Base-by-base conservation (phyloP, 2,329 filamentous ascomycete species). In the Furcasterigmium sp. region DNA sequence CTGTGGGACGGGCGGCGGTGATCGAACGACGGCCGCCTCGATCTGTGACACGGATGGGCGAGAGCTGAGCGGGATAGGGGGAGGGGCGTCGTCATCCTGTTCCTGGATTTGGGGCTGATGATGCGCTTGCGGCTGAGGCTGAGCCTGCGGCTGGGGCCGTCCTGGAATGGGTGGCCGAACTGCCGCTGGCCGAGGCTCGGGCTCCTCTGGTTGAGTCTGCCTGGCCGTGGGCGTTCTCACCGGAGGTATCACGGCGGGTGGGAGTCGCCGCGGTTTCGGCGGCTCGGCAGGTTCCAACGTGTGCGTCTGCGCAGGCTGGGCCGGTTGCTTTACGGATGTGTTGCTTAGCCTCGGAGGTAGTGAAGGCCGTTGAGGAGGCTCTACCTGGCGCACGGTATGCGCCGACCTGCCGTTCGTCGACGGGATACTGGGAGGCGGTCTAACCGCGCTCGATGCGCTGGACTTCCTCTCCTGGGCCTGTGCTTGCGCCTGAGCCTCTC, bases 11-110 rank as follows among this genome's bases (percentile, higher is more conserved):
- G 54, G 54, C 9, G 57, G 47, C 11, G 56, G 50, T 11, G 54
- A 51, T 37, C 63, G 63, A 35, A 60, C 54, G 11, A 63, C 59
- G 5, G 61, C 63, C 3, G 71, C 68, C 42, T 74, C 64, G 25
- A 80, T 72, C 51, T 79, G 69, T n/a, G 70, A 64, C 10, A 61
- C 55, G 3, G 72, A 71, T 3, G 78, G 78, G 5, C 76, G 70
- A 19, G 75, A 77, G 18, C 66, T 63, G 5, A 75, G 36, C 0
- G 77, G 77, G 11, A 79, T 57, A 0, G 75, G 75, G 5, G 77
- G 77, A 15, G 78, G 73, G 4, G 57, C 61, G 17, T 70, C 63
- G 25, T 60, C 56, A 20, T 46, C 37, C 35, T 46, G n/a, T n/a
- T n/a, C n/a, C n/a, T n/a, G n/a, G n/a, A n/a, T n/a, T n/a, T n/a